phyloP scores from a whole-genome alignment of 352 stramenopile genomes.

The Pythium volutum region DNA sequence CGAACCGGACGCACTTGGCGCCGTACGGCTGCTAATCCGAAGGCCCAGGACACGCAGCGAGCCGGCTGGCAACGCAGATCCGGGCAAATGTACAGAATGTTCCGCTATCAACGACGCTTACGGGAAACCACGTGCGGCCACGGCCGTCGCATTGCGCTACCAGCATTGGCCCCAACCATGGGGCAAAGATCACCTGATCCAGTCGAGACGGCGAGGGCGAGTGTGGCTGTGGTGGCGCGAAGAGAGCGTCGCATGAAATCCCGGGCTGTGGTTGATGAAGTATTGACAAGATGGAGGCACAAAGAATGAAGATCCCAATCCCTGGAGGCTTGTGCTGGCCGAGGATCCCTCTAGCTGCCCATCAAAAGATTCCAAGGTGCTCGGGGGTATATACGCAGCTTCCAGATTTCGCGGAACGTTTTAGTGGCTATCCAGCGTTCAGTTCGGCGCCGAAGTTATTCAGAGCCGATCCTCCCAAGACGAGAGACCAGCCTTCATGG shows the following conservation, averaged over 20 bases:
- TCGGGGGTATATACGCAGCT: not conserved
- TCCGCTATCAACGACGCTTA: slow-evolving; percentile 22
- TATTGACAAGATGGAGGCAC: slow-evolving; percentile 17
- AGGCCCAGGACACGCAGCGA: slow-evolving; percentile 21
- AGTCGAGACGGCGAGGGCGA: not conserved
- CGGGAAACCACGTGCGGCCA: slow-evolving; percentile 24
- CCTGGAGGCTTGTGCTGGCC: not conserved
- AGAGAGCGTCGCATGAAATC: not conserved
- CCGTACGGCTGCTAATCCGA: slow-evolving; percentile 18
- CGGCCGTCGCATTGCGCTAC: slow-evolving; percentile 15
- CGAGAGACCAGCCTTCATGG: no score
- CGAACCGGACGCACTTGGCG: slow-evolving; percentile 20
- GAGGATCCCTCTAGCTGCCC: not conserved
- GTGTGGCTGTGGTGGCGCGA: not conserved
- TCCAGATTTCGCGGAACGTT: not conserved
- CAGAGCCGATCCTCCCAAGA: not conserved
- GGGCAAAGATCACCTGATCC: not conserved
- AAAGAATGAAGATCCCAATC: not conserved
- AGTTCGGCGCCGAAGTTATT: not conserved
- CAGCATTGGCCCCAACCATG: not conserved
- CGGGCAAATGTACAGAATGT: slow-evolving; percentile 24
- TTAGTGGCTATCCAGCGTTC: not conserved
- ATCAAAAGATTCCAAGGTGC: no score
- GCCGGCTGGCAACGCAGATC: slow-evolving; percentile 19
- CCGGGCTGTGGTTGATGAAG: not conserved